These are phyloP conservation scores for Uronychia setigera DNA, from an alignment of 73 alveolate genomes.

Conservation along the genomic window DNA sequence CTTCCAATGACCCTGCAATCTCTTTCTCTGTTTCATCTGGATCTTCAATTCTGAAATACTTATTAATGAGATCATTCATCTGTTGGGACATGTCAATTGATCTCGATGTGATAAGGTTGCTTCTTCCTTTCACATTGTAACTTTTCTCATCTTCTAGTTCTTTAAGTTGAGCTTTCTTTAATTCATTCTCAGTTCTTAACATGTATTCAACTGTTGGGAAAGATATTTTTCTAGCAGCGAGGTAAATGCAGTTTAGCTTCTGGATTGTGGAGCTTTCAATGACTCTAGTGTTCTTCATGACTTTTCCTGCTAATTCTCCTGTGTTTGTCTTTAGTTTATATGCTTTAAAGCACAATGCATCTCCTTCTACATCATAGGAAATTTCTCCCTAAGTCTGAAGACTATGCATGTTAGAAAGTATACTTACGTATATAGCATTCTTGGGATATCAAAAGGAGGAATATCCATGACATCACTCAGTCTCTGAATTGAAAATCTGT, in stretches of 20 bases:
- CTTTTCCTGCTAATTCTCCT: constrained; percentile 11
- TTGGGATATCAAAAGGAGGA: constrained; percentile 60
- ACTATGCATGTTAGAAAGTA: neutral
- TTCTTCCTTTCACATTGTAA: constrained; percentile 26
- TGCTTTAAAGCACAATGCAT: constrained; percentile 31
- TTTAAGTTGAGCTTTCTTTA: neutral
- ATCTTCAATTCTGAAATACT: constrained; percentile 35
- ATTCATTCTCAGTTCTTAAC: constrained; percentile 19
- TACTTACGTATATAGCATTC: constrained; percentile 3
- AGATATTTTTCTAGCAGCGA: constrained; percentile 56
- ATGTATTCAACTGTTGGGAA: constrained; percentile 37
- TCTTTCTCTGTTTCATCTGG: constrained; percentile 46
- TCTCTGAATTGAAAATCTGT: constrained; percentile 16
- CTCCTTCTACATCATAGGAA: constrained; percentile 56
- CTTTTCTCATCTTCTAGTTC: neutral
- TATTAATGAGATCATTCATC: constrained; percentile 53
- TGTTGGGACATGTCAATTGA: constrained; percentile 10
- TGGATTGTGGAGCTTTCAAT: constrained; percentile 45
- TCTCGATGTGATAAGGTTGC: neutral
- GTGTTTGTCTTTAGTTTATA: constrained; percentile 27
- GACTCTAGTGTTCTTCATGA: constrained; percentile 42
- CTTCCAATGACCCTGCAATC: constrained; percentile 55
- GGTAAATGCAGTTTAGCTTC: constrained; percentile 66
- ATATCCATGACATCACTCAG: constrained; percentile 32
- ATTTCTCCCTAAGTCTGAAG: constrained; percentile 39